Conservation (phyloP, 345 rosid genomes). For the Citrus sp. region DNA sequence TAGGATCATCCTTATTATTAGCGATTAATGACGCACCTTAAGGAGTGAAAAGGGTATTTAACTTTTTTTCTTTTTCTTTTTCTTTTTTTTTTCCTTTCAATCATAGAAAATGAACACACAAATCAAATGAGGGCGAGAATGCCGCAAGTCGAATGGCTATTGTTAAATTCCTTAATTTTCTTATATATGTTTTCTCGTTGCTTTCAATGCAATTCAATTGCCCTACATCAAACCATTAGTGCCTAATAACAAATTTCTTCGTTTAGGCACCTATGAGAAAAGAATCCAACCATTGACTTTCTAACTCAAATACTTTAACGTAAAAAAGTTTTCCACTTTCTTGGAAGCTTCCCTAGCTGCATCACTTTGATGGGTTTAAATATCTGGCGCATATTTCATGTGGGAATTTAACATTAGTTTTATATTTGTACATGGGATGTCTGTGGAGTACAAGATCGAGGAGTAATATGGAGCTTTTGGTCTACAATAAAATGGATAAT, state of each 20-base stretch:
- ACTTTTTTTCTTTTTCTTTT: too few species aligned
- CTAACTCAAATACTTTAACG: background rate
- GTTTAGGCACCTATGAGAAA: background rate
- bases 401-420: background rate
- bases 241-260: background rate
- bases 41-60: too few species aligned
- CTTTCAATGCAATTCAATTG: background rate
- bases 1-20: too few species aligned
- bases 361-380: background rate
- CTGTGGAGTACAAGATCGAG: slow-evolving; percentile 7
- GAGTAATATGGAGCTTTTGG: background rate
- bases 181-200: background rate
- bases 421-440: background rate
- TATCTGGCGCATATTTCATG: background rate
- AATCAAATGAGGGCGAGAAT: background rate
- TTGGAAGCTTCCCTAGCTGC: background rate
- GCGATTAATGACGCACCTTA: too few species aligned
- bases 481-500: slow-evolving; percentile 10
- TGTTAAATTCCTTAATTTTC: background rate
- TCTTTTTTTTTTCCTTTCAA: too few species aligned
- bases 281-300: background rate
- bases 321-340: background rate
- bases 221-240: background rate
- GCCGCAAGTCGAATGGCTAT: background rate
- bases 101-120: background rate